Conservation (phyloP, 2,329 filamentous ascomycete species). For the Purpureocillium lavendulum region DNA sequence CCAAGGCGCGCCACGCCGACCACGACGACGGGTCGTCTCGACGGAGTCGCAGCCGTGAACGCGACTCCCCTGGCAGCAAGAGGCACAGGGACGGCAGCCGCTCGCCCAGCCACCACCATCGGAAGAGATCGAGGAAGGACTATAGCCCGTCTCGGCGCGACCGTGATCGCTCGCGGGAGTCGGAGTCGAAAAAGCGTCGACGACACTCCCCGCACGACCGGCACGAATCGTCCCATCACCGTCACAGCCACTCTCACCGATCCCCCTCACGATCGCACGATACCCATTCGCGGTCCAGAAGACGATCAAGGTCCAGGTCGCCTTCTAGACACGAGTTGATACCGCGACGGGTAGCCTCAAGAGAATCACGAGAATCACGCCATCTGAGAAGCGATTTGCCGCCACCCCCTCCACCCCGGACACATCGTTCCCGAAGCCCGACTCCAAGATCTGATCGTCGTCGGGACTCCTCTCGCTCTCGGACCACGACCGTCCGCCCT, state of each 20-base stretch:
- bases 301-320: constrained; percentile 16
- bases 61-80: constrained; percentile 27
- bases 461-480: constrained; percentile 1
- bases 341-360: not conserved
- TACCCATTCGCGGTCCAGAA: constrained; percentile 10
- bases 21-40: constrained; percentile 21
- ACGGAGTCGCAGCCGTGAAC: constrained; percentile 25
- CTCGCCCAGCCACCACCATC: constrained; percentile 25
- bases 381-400: constrained; percentile 9
- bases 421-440: constrained; percentile 3
- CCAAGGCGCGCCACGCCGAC: constrained; percentile 20
- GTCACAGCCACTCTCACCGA: constrained; percentile 16
- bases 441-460: constrained; percentile 5
- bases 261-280: constrained; percentile 17
- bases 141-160: constrained; percentile 28
- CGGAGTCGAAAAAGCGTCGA: constrained; percentile 19
- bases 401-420: constrained; percentile 2
- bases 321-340: constrained; percentile 8
- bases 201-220: constrained; percentile 23
- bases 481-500: no score
- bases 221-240: constrained; percentile 21
- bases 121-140: constrained; percentile 30
- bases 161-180: constrained; percentile 30
- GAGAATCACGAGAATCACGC: constrained; percentile 14
- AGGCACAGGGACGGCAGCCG: constrained; percentile 33